phyloP scores from a whole-genome alignment of 176 grass and related monocot species.

The Alopecurus myosuroides region DNA sequence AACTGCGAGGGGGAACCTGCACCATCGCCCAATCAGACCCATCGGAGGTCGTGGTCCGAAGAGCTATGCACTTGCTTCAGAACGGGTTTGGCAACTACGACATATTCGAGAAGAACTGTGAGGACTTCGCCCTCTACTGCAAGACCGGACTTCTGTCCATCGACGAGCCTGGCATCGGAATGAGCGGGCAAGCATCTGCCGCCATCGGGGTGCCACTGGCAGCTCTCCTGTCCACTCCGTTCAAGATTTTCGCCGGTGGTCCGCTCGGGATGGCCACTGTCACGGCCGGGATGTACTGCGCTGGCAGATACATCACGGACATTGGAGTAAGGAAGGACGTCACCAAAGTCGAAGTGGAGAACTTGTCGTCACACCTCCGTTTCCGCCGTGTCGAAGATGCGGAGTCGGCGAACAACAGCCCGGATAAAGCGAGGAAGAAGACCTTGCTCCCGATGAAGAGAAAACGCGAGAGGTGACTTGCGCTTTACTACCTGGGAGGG shows the following conservation, averaged over 20 bases:
- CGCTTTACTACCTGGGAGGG: neutral
- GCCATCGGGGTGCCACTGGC: slow-evolving; percentile 80
- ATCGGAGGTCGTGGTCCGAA: slow-evolving; percentile 52
- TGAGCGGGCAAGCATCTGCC: slow-evolving; percentile 81
- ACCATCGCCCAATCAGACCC: slow-evolving; percentile 79
- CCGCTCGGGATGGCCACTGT: slow-evolving; percentile 92
- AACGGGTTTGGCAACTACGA: slow-evolving; percentile 94
- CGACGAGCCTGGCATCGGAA: slow-evolving; percentile 64
- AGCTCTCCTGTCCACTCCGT: slow-evolving; percentile 72
- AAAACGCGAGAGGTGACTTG: slow-evolving; percentile 41
- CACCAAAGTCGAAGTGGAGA: slow-evolving; percentile 67
- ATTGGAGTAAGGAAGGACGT: slow-evolving; percentile 91
- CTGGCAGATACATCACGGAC: slow-evolving; percentile 87
- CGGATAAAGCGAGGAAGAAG: slow-evolving; percentile 18
- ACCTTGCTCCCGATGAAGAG: slow-evolving; percentile 54
- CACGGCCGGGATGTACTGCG: slow-evolving; percentile 94
- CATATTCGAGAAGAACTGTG: slow-evolving; percentile 97
- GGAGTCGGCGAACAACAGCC: slow-evolving; percentile 17
- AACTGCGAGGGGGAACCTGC: slow-evolving; percentile 87
- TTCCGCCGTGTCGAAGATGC: slow-evolving; percentile 30
- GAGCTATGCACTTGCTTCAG: slow-evolving; percentile 86
- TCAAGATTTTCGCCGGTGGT: slow-evolving; percentile 78
- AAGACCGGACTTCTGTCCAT: slow-evolving; percentile 77
- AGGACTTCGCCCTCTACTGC: slow-evolving; percentile 98
- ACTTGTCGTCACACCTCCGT: slow-evolving; percentile 45